Evolutionary conservation across 805 yeast species (phyloP).

Genomic region (Saccharomycopsis fermentans): DNA sequence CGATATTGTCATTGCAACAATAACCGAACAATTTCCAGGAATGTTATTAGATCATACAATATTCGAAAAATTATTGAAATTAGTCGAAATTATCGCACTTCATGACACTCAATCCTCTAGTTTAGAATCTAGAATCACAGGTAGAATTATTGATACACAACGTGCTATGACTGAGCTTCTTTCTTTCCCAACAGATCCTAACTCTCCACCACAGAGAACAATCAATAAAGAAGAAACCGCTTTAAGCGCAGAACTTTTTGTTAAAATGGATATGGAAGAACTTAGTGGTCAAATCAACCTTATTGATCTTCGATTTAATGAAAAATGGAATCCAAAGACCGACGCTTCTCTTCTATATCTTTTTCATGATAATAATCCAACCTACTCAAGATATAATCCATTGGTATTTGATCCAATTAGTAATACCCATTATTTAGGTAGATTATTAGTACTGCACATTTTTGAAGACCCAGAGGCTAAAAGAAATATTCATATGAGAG

Average conservation of each 20-base stretch:
- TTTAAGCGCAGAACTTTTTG: constrained; percentile 34
- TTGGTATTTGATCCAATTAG: constrained; percentile 57
- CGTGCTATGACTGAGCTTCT: constrained; percentile 31
- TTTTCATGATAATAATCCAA: constrained; percentile 40
- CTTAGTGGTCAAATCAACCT: constrained; percentile 56
- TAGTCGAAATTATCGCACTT: constrained; percentile 38
- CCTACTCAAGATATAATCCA: constrained; percentile 51
- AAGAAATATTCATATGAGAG: constrained; percentile 32
- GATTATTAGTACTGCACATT: constrained; percentile 58
- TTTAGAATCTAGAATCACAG: constrained; percentile 33
- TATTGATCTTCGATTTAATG: constrained; percentile 57
- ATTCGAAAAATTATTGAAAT: constrained; percentile 44
- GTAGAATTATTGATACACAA: constrained; percentile 41
- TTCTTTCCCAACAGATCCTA: constrained; percentile 20
- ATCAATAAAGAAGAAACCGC: constrained; percentile 10
- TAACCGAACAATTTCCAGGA: constrained; percentile 54
- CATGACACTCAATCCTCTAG: constrained; percentile 43
- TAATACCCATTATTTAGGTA: constrained; percentile 70
- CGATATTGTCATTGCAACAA: constrained; percentile 39
- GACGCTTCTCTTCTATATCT: constrained; percentile 72
- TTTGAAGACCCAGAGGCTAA: constrained; percentile 38
- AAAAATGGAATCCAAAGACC: constrained; percentile 64
- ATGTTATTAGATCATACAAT: constrained; percentile 55
- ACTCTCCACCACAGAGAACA: constrained; percentile 18
- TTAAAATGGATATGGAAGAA: constrained; percentile 41